Base-by-base conservation (phyloP, 352 stramenopile species). In the Pythium periplocum region DNA sequence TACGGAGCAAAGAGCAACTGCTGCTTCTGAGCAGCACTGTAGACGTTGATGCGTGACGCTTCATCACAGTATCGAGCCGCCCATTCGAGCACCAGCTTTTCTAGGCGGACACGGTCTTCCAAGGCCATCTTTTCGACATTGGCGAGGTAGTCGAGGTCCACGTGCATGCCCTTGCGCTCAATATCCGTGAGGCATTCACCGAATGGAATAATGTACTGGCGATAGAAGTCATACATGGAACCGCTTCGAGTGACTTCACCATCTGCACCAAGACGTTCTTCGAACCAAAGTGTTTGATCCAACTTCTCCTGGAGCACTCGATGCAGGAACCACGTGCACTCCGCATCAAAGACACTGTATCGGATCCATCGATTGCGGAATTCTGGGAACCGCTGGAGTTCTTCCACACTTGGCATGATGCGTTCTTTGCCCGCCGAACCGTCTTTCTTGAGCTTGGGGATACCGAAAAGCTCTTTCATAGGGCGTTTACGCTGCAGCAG, bases 141-240 rank as follows among this genome's bases (percentile, higher is more conserved):
- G 1, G 82, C 79, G 2, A 99, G 80, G 69, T 99, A 98, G 33
- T 85, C 75, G 8, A 78, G 40, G 66, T 95, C 76, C 45, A 98
- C 85, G 53, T 93, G 73, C 69, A 98, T 96, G 11, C 92, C 92
- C 43, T 93, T 91, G 51, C 93, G 75, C 75, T 99, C 97, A 65
- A 99, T 98, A 68, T 99, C 96, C 4, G 97, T 99, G 4, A 99
- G 78, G 32, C 98, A 92, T 60, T 99, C 86, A 31, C 95, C 97
- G 68, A 99, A 99, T n/a, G 92, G 86, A 30, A 98, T 74, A 69
- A 98, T 96, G 69, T 99, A 98, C 48, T 89, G 59, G 41, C 83
- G 56, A 72, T 99, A 99, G 56, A 99, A 99, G 57, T 99, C 93
- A 57, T 96, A 98, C 83, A 99, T 93, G 6, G 78, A 90, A 8